Evolutionary conservation across 2,329 filamentous ascomycete genomes (phyloP).

Genomic region (Pseudogymnoascus sp.): DNA sequence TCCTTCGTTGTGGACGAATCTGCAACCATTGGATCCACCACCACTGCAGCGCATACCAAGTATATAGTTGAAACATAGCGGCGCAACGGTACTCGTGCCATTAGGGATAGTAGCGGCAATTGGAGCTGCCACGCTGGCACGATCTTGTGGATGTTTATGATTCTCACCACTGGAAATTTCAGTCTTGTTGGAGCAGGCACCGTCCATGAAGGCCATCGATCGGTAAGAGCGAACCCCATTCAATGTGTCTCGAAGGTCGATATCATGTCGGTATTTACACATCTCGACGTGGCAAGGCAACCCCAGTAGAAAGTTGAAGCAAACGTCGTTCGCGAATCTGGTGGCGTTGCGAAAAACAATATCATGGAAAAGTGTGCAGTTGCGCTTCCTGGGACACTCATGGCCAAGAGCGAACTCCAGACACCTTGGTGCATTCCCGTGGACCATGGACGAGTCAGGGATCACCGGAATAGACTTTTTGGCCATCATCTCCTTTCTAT

Average conservation of each 20-base stretch:
- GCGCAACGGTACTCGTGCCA: background rate
- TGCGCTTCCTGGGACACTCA: background rate
- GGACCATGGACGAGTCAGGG: background rate
- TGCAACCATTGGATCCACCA: background rate
- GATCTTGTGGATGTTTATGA: background rate
- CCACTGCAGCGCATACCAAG: background rate
- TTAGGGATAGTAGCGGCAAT: background rate
- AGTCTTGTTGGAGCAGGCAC: background rate
- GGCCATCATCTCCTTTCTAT: background rate
- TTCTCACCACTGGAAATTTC: background rate
- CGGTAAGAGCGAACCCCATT: background rate
- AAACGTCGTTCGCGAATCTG: background rate
- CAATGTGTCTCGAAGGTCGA: background rate
- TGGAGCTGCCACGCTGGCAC: background rate
- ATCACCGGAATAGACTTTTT: background rate
- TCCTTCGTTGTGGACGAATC: background rate
- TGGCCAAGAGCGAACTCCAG: background rate
- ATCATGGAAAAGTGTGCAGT: background rate
- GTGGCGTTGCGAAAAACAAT: background rate
- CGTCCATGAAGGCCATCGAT: slow-evolving; percentile 1
- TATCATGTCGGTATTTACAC: background rate
- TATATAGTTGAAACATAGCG: background rate
- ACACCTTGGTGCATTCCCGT: background rate
- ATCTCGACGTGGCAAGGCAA: background rate
- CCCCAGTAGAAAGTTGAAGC: background rate